These are phyloP conservation scores for Rosa multiflora DNA, from an alignment of 306 rosid species.

Conservation along the genomic window DNA sequence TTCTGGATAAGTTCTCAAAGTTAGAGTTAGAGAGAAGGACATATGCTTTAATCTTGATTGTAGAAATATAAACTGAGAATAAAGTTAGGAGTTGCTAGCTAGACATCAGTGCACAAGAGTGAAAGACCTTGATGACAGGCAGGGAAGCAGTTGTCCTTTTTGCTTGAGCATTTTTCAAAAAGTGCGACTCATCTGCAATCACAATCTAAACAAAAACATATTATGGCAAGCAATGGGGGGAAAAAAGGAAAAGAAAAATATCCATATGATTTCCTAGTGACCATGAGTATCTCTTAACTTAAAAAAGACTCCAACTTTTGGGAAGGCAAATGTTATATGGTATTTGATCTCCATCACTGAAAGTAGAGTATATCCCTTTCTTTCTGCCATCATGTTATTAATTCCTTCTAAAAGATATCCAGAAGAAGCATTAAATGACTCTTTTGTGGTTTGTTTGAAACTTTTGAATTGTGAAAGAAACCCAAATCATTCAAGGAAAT, in stretches of 20 bases:
- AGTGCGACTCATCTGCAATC: slow-evolving; percentile 98
- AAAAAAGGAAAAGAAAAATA: neutral
- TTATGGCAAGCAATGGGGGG: slow-evolving; percentile 8
- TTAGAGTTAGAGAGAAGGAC: neutral
- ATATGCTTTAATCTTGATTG: neutral
- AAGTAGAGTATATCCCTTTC: neutral
- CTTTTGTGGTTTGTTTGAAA: neutral
- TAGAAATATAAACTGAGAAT: neutral
- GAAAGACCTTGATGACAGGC: slow-evolving; percentile 81
- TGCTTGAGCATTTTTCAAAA: slow-evolving; percentile 91
- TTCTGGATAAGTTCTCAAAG: slow-evolving; percentile 49
- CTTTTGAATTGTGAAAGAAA: neutral
- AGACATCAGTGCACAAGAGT: slow-evolving; percentile 25
- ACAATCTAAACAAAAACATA: slow-evolving; percentile 66
- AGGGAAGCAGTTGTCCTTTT: slow-evolving; percentile 86
- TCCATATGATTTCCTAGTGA: neutral
- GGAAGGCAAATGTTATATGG: neutral
- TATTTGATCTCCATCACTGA: neutral
- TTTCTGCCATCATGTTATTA: neutral
- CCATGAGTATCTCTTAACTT: neutral
- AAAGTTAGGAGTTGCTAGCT: slow-evolving; percentile 23
- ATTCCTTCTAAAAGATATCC: neutral
- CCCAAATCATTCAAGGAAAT: too few relatives aligned
- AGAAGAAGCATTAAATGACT: neutral
- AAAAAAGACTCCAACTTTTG: neutral